phyloP scores from a whole-genome alignment of 164 flowering plant genomes.

The Aristolochia fimbriata region DNA sequence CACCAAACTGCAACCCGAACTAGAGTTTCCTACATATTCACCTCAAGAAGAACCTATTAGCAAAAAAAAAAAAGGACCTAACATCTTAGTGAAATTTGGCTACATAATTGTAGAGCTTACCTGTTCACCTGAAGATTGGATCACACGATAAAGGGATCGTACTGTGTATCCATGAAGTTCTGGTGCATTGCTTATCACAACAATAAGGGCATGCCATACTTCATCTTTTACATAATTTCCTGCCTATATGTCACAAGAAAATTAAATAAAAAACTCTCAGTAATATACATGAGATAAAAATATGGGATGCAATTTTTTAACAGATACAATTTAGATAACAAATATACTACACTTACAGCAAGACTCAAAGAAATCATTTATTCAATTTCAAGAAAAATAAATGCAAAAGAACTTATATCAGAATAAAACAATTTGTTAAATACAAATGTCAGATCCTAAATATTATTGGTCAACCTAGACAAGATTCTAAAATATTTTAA shows the following conservation, averaged over 20 bases:
- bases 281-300: not conserved
- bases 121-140: constrained; percentile 84
- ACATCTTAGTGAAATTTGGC: not conserved
- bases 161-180: constrained; percentile 93
- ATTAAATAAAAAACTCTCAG: not conserved
- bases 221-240: constrained; percentile 98
- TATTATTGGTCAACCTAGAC: too few relatives aligned
- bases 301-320: too few relatives aligned
- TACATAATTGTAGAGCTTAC: constrained; percentile 24
- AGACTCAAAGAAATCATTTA: too few relatives aligned
- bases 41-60: constrained; percentile 1
- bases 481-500: too few relatives aligned
- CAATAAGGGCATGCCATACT: constrained; percentile 93
- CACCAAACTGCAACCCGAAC: constrained; percentile 96
- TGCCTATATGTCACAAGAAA: constrained; percentile 31
- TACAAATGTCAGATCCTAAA: too few relatives aligned
- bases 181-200: constrained; percentile 88
- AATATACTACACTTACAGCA: too few relatives aligned
- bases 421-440: too few relatives aligned
- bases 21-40: constrained; percentile 65
- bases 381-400: too few relatives aligned
- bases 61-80: not conserved
- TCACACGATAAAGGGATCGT: constrained; percentile 72
- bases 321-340: too few relatives aligned
- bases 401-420: too few relatives aligned